phyloP scores from a whole-genome alignment of 768 basidiomycete genomes.

The Lactarius akahatsu region DNA sequence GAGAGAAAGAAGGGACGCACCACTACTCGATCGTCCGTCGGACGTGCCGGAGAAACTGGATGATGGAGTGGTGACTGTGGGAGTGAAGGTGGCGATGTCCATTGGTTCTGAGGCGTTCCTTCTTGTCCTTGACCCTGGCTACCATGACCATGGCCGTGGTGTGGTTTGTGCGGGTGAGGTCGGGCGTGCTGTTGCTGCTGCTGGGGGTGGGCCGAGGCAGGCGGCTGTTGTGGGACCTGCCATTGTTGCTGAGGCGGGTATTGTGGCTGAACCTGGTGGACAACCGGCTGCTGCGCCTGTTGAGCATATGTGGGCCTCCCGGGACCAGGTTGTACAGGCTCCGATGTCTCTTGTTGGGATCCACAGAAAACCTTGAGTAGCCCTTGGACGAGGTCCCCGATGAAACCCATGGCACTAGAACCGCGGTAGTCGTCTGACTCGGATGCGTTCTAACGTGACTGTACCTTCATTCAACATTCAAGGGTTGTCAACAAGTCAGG shows the following conservation, averaged over 20 bases:
- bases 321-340: not conserved
- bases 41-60: constrained; percentile 6
- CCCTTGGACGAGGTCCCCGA: constrained; percentile 10
- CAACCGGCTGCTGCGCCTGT: constrained; percentile 23
- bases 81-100: not conserved
- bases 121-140: constrained; percentile 1
- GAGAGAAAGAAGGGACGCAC: constrained; percentile 22
- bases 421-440: too few relatives aligned
- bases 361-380: constrained; percentile 18
- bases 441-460: not conserved
- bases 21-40: constrained; percentile 25
- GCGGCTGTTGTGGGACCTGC: constrained; percentile 25
- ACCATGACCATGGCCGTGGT: constrained; percentile 30
- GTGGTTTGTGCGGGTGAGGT: constrained; percentile 30
- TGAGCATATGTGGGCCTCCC: constrained; percentile 18
- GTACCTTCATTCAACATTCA: not conserved
- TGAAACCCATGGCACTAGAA: constrained; percentile 8
- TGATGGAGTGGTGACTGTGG: not conserved
- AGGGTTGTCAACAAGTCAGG: too few relatives aligned
- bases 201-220: constrained; percentile 8
- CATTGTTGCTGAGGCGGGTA: constrained; percentile 20
- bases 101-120: constrained; percentile 3
- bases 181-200: constrained; percentile 23
- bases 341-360: constrained; percentile 5
- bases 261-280: constrained; percentile 11